Evolutionary conservation across 139 green algal species (phyloP), one percentile per base, ranked within the genome.

Genomic region (Ulvella scutata): DNA sequence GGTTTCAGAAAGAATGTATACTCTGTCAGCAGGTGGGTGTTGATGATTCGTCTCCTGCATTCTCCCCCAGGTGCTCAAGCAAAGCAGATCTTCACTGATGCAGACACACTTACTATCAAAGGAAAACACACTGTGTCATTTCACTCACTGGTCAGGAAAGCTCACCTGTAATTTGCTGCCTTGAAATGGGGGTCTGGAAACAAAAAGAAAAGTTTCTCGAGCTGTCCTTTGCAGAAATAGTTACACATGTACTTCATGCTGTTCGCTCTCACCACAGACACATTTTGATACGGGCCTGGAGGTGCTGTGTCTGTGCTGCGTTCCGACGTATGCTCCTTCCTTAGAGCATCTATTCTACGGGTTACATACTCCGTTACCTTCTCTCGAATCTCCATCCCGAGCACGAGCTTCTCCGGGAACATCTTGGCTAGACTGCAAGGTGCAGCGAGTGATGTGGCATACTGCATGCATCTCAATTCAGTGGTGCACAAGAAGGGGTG

Each of bases 131-230:
- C 13, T 59, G 40, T 59, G 40, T 59, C 40, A 17, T 13, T 17
- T n/a, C 13, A 17, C 13, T 17, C 10, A 17, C 40, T 59, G 40
- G 13, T 59, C 13, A 59, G 40, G 40, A n/a, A 26, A 6, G 20
- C 51, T n/a, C 17, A 80, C 43, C 87, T 75, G 78, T 90, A 84
- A 79, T 92, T 92, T 62, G 79, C 40, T 3, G 76, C 81, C 83
- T 96, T 96, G 85, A 96, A 96, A 80, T 96, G 90, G 0, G 90
- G 90, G 84, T 96, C 90, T 33, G 95, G 91, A 80, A 99, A 99
- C 0, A 98, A 86, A 85, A 99, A 99, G 86, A 99, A 99, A 37
- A 99, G 84, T 82, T 98, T 98, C 38, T 86, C 85, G 29, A 98
- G 87, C 88, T 97, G 89, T 0, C 90, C 95, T 75, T 97, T 97